phyloP scores from a whole-genome alignment of 2,329 filamentous ascomycete species.

The Venturia asperata region DNA sequence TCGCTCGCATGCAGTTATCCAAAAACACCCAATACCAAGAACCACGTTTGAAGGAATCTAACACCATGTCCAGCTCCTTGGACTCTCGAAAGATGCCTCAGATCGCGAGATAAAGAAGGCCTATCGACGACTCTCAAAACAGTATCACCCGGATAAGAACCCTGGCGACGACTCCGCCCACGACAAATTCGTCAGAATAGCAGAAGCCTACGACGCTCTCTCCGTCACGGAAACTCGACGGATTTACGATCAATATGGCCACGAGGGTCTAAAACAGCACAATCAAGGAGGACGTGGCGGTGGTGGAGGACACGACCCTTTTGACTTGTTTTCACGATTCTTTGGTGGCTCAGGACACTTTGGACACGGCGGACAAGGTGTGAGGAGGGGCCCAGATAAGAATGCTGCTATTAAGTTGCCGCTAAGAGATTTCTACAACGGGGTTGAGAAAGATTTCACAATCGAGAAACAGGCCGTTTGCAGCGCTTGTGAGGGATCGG shows the following conservation, averaged over 20 bases:
- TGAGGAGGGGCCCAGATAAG: conserved; percentile 79
- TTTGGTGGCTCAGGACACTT: conserved; percentile 89
- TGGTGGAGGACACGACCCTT: conserved; percentile 62
- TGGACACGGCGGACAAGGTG: conserved; percentile 56
- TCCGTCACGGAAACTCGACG: conserved; percentile 70
- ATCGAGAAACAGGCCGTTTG: conserved; percentile 95
- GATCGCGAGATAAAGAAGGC: conserved; percentile 90
- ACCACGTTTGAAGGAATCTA: conserved; percentile 18
- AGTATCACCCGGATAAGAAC: conserved; percentile 97
- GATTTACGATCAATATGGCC: conserved; percentile 90
- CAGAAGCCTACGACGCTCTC: conserved; percentile 91
- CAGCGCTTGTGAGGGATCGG: conserved; percentile 80
- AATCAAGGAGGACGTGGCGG: conserved; percentile 60
- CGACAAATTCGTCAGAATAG: conserved; percentile 86
- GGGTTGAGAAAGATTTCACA: conserved; percentile 75
- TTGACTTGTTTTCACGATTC: conserved; percentile 93
- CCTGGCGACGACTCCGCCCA: conserved; percentile 74
- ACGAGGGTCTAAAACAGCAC: conserved; percentile 81
- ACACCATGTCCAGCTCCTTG: conserved; percentile 57
- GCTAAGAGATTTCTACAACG: conserved; percentile 88
- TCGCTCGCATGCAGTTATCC: not conserved
- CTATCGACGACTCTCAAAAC: conserved; percentile 87
- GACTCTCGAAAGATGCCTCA: conserved; percentile 67
- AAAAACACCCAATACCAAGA: conserved; percentile 13
- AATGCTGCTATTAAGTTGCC: conserved; percentile 75